These are phyloP conservation scores for Colletotrichum sidae DNA, from an alignment of 2,329 filamentous ascomycete genomes.

Conservation along the genomic window DNA sequence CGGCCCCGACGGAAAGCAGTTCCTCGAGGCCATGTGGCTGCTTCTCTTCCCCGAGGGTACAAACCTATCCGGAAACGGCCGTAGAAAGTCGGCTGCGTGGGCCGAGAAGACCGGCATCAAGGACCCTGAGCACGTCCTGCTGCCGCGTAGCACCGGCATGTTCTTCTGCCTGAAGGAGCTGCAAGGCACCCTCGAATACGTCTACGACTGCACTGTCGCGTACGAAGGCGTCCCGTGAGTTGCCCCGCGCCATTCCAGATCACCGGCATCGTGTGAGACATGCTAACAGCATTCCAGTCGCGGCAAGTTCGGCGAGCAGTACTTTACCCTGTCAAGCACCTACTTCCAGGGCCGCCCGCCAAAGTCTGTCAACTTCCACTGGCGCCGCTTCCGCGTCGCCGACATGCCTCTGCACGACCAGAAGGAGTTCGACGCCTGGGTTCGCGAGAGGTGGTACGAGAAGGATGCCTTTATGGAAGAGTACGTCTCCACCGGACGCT, in stretches of 20 bases:
- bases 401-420: slow-evolving; percentile 84
- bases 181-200: slow-evolving; percentile 78
- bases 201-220: slow-evolving; percentile 94
- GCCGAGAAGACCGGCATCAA: slow-evolving; percentile 79
- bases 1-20: slow-evolving; percentile 65
- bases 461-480: slow-evolving; percentile 92
- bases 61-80: slow-evolving; percentile 78
- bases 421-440: slow-evolving; percentile 84
- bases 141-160: slow-evolving; percentile 84
- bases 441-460: slow-evolving; percentile 87
- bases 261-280: background rate
- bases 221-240: slow-evolving; percentile 95
- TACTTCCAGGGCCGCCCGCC: slow-evolving; percentile 91
- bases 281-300: slow-evolving; percentile 60
- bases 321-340: slow-evolving; percentile 87
- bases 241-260: background rate
- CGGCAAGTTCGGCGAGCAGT: slow-evolving; percentile 88
- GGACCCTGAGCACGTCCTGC: slow-evolving; percentile 79
- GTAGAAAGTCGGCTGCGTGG: slow-evolving; percentile 78
- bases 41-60: slow-evolving; percentile 90
- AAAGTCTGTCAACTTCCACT: slow-evolving; percentile 97
- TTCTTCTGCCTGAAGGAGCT: slow-evolving; percentile 84
- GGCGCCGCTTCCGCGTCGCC: slow-evolving; percentile 84
- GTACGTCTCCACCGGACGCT: slow-evolving; percentile 81
- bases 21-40: slow-evolving; percentile 87